Evolutionary conservation across 805 yeast genomes (phyloP).

Genomic region (Schizosaccharomyces octosporus): DNA sequence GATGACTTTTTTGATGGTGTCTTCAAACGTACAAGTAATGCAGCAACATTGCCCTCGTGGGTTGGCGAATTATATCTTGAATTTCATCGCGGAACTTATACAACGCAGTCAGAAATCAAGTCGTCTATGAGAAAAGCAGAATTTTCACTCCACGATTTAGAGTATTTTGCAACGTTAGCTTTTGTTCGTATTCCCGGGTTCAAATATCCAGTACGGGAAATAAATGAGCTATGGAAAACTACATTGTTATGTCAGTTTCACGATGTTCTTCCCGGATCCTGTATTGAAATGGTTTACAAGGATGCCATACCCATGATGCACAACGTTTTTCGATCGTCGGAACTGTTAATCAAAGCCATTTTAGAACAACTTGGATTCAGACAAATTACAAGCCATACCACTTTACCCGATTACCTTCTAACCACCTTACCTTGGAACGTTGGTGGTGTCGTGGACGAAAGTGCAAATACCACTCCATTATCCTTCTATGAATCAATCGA

Average conservation of each 20-base stretch:
- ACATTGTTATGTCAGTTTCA: conserved; percentile 82
- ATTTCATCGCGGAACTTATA: conserved; percentile 90
- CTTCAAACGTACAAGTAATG: conserved; percentile 36
- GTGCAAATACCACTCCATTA: background rate
- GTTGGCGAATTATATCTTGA: conserved; percentile 82
- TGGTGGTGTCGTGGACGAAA: background rate
- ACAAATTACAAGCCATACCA: background rate
- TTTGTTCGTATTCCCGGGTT: conserved; percentile 19
- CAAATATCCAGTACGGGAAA: conserved; percentile 44
- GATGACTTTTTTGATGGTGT: conserved; percentile 55
- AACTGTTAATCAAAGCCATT: conserved; percentile 16
- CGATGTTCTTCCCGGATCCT: conserved; percentile 92
- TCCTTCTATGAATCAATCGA: background rate
- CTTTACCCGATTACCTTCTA: background rate
- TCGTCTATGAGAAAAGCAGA: conserved; percentile 57
- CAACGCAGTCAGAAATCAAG: conserved; percentile 76
- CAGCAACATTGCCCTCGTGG: conserved; percentile 59
- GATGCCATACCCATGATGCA: conserved; percentile 52
- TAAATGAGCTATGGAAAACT: conserved; percentile 65
- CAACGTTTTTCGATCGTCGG: background rate
- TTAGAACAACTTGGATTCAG: background rate
- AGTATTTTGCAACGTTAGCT: conserved; percentile 30
- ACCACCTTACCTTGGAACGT: conserved; percentile 10
- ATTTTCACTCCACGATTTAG: conserved; percentile 59
- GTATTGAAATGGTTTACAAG: conserved; percentile 83